phyloP scores from a whole-genome alignment of 352 stramenopile species.

The Globisporangium lucens region DNA sequence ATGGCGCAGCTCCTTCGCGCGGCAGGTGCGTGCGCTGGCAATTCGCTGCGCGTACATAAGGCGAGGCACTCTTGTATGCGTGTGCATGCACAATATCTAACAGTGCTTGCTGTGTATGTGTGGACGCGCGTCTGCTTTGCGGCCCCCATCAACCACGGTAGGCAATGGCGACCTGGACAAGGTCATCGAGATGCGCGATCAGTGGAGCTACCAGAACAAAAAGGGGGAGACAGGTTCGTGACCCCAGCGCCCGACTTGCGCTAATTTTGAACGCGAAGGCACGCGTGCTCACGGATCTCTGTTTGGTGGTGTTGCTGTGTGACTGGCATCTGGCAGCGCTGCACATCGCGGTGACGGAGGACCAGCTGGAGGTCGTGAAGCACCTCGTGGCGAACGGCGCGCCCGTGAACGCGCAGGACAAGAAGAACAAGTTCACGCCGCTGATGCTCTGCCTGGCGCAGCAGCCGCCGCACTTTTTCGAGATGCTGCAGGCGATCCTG shows the following conservation, averaged over 20 bases:
- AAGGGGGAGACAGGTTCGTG: slow-evolving; percentile 70
- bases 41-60: neutral
- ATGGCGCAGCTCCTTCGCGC: slow-evolving; percentile 52
- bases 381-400: slow-evolving; percentile 65
- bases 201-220: slow-evolving; percentile 80
- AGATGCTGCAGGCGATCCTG: slow-evolving; percentile 60
- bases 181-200: slow-evolving; percentile 57
- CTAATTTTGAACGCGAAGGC: neutral
- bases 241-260: neutral
- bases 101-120: neutral
- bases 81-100: neutral
- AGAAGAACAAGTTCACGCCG: slow-evolving; percentile 74
- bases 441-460: slow-evolving; percentile 75
- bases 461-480: slow-evolving; percentile 57
- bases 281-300: neutral
- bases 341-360: slow-evolving; percentile 68
- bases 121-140: neutral
- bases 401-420: slow-evolving; percentile 70
- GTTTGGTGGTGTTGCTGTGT: neutral
- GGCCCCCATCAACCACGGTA: slow-evolving; percentile 12
- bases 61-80: neutral
- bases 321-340: slow-evolving; percentile 42
- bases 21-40: slow-evolving; percentile 21
- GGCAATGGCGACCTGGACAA: slow-evolving; percentile 72
- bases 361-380: slow-evolving; percentile 69